Evolutionary conservation across 352 stramenopile species (phyloP).

Genomic region (Thalassiosira pacifica): DNA sequence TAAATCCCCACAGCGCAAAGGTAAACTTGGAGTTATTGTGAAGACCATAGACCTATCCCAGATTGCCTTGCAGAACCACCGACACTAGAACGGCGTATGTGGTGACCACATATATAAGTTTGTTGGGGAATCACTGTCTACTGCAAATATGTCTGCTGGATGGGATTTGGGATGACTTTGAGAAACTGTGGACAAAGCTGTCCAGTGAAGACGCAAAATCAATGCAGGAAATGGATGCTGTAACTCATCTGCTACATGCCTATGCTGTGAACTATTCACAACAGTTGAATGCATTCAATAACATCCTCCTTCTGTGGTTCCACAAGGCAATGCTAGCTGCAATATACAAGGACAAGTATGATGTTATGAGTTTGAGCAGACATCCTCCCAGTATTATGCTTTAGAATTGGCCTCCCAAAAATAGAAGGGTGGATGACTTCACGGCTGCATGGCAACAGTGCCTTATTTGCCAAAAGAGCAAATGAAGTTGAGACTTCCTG

Average conservation of each 20-base stretch:
- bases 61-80: not conserved
- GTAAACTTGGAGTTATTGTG: not conserved
- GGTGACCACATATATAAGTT: conserved; percentile 1
- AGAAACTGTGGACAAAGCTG: conserved; percentile 1
- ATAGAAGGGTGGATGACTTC: conserved; percentile 3
- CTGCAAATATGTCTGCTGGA: not conserved
- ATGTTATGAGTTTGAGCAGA: conserved; percentile 10
- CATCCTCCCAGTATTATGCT: not conserved
- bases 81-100: not conserved
- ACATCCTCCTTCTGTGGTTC: conserved; percentile 11
- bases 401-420: not conserved
- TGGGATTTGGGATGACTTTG: not conserved
- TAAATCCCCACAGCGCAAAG: conserved; percentile 9
- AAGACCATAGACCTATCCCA: not conserved
- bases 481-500: conserved; percentile 6
- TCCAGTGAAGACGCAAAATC: conserved; percentile 9
- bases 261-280: conserved; percentile 22
- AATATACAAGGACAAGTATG: not conserved
- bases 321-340: not conserved
- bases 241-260: not conserved
- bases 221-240: conserved; percentile 31
- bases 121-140: conserved; percentile 13
- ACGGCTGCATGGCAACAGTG: not conserved
- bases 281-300: conserved; percentile 22
- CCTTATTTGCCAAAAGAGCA: not conserved